Base-by-base conservation (phyloP, 2,329 filamentous ascomycete species). In the Fusarium buxicola region DNA sequence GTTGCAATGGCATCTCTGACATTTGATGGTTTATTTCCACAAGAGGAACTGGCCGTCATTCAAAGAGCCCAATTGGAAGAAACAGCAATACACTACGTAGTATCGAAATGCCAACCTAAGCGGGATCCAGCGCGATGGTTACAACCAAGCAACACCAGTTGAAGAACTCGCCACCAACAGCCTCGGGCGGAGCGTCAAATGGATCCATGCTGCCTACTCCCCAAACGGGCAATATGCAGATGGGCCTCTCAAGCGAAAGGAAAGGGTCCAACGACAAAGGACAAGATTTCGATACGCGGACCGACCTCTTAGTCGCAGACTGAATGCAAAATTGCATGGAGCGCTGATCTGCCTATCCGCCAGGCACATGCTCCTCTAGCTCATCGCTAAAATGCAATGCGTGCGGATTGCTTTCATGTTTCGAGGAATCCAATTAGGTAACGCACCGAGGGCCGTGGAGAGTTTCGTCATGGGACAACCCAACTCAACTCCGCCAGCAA, bases 31-130 rank as follows among this genome's bases (percentile, higher is more conserved):
- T 32, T n/a, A 32, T 16, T 11, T 21, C 32, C 12, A 12, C 28
- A 34, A 21, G 15, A 32, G 12, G 12, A 15, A 24, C 43, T 31
- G 8, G n/a, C 8, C 45, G 47, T 55, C 45, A 58, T 41, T 32
- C 10, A n/a, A 8, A 24, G 12, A 58, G 27, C 44, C 44, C 47
- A 55, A 63, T 63, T 63, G 54, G 54, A 56, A 55, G 58, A 31
- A 36, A 43, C 27, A 31, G 11, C 21, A 48, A 25, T 41, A 21
- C 21, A 21, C 6, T 21, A 21, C 21, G 21, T 21, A 21, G 21
- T 21, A 21, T 21, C 21, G 21, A 21, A 21, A 21, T 21, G 21
- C 21, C 21, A n/a, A n/a, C n/a, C n/a, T n/a, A n/a, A n/a, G n/a
- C n/a, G n/a, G n/a, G n/a, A n/a, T n/a, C n/a, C n/a, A n/a, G n/a